These are phyloP conservation scores for Coemansia sp. DNA, from an alignment of 192 early-diverging fungal species.

Conservation along the genomic window DNA sequence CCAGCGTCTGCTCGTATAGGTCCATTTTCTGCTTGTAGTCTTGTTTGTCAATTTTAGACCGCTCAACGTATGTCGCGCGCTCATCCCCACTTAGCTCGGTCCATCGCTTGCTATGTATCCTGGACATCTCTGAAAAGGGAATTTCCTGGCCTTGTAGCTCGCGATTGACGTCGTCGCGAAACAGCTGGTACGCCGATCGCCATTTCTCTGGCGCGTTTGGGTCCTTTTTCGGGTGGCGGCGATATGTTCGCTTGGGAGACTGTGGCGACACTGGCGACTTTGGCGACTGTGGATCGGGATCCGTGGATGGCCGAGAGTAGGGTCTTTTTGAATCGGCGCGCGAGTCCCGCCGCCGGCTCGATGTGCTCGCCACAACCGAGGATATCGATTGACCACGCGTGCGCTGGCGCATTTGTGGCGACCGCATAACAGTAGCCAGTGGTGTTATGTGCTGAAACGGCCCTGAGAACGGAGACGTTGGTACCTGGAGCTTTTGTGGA, in stretches of 20 bases:
- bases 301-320: conserved; percentile 22
- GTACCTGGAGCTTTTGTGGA: conserved; percentile 11
- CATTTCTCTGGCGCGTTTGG: conserved; percentile 54
- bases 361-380: conserved; percentile 17
- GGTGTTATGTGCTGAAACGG: conserved; percentile 20
- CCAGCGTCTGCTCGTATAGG: conserved; percentile 34
- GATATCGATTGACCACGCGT: conserved; percentile 44
- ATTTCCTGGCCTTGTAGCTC: conserved; percentile 48
- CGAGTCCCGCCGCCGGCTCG: conserved; percentile 27
- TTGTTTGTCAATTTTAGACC: conserved; percentile 38
- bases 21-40: conserved; percentile 44
- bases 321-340: conserved; percentile 30
- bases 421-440: conserved; percentile 2
- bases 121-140: conserved; percentile 55
- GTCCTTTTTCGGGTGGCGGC: conserved; percentile 54
- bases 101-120: conserved; percentile 55
- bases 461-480: conserved; percentile 11
- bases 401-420: conserved; percentile 16
- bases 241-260: conserved; percentile 43
- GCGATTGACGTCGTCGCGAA: conserved; percentile 53
- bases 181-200: conserved; percentile 57
- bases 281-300: conserved; percentile 14
- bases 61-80: conserved; percentile 32
- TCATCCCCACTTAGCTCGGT: conserved; percentile 30
- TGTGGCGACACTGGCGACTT: conserved; percentile 16